Base-by-base conservation (phyloP, 2,329 filamentous ascomycete species). In the Hawksworthiomyces lignivorus region DNA sequence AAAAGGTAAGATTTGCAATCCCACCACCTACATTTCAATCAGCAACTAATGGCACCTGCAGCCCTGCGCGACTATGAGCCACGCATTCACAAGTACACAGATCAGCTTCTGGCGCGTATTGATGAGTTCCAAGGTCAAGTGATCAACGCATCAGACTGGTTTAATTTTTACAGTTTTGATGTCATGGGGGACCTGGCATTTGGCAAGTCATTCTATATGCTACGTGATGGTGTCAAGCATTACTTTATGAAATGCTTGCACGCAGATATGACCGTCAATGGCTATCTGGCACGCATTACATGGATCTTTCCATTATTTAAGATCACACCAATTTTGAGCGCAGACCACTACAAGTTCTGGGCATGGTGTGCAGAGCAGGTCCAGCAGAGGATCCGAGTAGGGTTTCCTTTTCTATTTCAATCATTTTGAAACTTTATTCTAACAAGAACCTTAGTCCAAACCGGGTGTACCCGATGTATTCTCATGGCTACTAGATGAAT, bases 171-270 rank as follows among this genome's bases (percentile, higher is more conserved):
- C 40, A 52, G 52, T 20, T 60, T 57, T 31, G 57, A 60, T 38
- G 53, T 54, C 27, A 60, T 60, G 57, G 56, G 56, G 28, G 56
- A 62, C 34, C 48, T 61, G 22, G 57, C 55, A 8, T 60, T 57
- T 28, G 57, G 54, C 21, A 50, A 58, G 21, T 50, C 52, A 28
- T 60, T 62, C 37, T 37, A 48, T 15, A 57, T 59, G 52, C 54
- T 62, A 40, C 49, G 33, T 9, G 40, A 44, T 27, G 43, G 46
- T 35, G 37, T 44, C 14, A 44, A 44, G 39, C 45, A 53, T 31
- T 48, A 48, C 33, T 40, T 50, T 19, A 47, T 46, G 35, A 35
- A 32, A 34, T 29, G 44, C 5, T 21, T 50, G 37, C 49, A 50
- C 36, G 35, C 37, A 11, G 48, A 52, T 39, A 49, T 55, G 48